Evolutionary conservation across 2,329 filamentous ascomycete species (phyloP).

Genomic region (Fusarium fujikuroi): DNA sequence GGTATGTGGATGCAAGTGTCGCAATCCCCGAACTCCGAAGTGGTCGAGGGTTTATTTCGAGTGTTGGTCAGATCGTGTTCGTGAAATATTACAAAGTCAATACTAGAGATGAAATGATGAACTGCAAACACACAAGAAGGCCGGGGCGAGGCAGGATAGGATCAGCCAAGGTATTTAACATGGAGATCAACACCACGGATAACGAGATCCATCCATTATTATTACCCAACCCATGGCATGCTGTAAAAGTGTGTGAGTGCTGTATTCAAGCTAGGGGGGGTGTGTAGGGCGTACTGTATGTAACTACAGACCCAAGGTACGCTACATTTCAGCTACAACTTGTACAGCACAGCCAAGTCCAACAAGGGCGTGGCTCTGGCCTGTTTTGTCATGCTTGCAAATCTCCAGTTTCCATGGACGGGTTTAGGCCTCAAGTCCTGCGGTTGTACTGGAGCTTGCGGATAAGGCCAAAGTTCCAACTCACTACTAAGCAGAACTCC

Average conservation of each 20-base stretch:
- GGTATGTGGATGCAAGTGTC: constrained; percentile 27
- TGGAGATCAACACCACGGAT: constrained; percentile 17
- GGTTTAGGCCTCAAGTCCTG: constrained; percentile 4
- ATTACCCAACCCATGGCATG: not conserved
- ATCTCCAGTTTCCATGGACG: constrained; percentile 32
- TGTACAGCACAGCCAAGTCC: constrained; percentile 1
- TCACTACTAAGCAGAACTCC: constrained; percentile 11
- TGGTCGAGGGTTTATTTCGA: not conserved
- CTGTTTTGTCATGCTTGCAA: constrained; percentile 45
- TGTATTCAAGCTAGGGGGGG: constrained; percentile 21
- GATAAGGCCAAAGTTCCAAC: constrained; percentile 3
- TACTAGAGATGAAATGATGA: not conserved
- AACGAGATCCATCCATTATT: constrained; percentile 26
- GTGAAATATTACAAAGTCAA: not conserved
- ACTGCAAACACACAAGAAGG: not conserved
- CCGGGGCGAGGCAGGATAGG: constrained; percentile 2
- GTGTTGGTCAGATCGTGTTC: not conserved
- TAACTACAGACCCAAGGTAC: not conserved
- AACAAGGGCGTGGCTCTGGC: constrained; percentile 30
- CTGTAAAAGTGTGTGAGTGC: not conserved
- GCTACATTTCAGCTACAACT: constrained; percentile 6
- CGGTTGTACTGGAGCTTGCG: not conserved
- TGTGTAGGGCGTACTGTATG: constrained; percentile 10
- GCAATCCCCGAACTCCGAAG: constrained; percentile 36
- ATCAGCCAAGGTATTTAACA: constrained; percentile 36